Conservation (phyloP, 352 stramenopile species). For the Phytophthora podocarpi region DNA sequence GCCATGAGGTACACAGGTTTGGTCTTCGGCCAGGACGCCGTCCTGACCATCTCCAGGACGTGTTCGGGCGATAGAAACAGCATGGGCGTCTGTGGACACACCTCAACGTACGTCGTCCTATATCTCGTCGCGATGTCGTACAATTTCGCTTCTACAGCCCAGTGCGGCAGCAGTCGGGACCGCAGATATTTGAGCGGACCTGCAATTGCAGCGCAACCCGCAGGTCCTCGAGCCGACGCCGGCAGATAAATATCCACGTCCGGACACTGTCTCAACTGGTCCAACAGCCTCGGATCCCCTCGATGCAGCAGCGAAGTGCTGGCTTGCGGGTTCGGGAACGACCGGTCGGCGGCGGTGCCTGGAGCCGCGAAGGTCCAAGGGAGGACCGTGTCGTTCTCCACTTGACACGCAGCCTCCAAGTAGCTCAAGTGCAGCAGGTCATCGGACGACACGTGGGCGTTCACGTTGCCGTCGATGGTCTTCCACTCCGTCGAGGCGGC, state of each 20-base stretch:
- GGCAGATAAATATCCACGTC: slow-evolving; percentile 76
- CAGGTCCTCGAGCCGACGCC: slow-evolving; percentile 16
- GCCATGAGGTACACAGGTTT: slow-evolving; percentile 61
- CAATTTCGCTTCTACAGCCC: slow-evolving; percentile 24
- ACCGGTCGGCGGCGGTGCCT: slow-evolving; percentile 1
- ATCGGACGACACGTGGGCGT: slow-evolving; percentile 29
- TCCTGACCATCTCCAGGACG: slow-evolving; percentile 11
- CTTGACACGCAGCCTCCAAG: slow-evolving; percentile 44
- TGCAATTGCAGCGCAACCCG: slow-evolving; percentile 52
- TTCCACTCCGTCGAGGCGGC: slow-evolving; percentile 14
- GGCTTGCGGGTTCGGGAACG: slow-evolving; percentile 12
- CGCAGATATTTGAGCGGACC: slow-evolving; percentile 35
- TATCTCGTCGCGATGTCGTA: slow-evolving; percentile 23
- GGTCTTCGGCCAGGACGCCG: slow-evolving; percentile 28
- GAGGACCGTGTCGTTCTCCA: slow-evolving; percentile 41
- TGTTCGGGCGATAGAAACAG: slow-evolving; percentile 54
- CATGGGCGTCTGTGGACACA: slow-evolving; percentile 50
- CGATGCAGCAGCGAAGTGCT: slow-evolving; percentile 31
- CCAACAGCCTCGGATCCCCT: slow-evolving; percentile 45
- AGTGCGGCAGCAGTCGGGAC: slow-evolving; percentile 36
- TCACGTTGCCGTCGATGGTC: slow-evolving; percentile 18
- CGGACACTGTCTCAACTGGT: slow-evolving; percentile 48
- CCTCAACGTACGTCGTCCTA: slow-evolving; percentile 42
- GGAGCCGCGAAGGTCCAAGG: slow-evolving; percentile 37
- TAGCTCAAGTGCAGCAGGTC: slow-evolving; percentile 48